phyloP scores from a whole-genome alignment of 805 yeast genomes.

The Starmerella stigmatis region DNA sequence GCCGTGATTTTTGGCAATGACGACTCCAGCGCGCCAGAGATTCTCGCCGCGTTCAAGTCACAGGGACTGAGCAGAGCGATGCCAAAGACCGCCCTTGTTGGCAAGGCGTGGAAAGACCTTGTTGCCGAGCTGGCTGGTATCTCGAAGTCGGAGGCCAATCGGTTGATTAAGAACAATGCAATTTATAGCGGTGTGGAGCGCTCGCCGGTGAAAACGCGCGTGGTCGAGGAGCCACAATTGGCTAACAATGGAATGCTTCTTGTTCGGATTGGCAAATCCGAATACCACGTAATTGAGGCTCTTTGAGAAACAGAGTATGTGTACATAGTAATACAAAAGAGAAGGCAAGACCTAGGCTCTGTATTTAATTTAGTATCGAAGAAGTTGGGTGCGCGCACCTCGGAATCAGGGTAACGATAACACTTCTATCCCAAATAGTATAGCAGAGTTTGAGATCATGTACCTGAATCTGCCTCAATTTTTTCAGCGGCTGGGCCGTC shows the following conservation, averaged over 20 bases:
- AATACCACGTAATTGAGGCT: conserved; percentile 28
- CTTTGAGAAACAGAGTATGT: background rate
- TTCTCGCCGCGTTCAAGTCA: conserved; percentile 45
- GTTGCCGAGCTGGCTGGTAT: conserved; percentile 38
- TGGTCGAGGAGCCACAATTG: conserved; percentile 39
- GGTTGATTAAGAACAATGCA: conserved; percentile 59
- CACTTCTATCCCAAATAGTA: no score
- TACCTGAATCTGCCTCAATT: no score
- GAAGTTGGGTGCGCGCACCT: no score
- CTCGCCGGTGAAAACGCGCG: conserved; percentile 40
- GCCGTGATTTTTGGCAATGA: conserved; percentile 53
- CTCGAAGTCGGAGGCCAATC: conserved; percentile 43
- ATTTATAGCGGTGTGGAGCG: conserved; percentile 60
- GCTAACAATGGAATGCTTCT: conserved; percentile 48
- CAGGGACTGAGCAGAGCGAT: conserved; percentile 45
- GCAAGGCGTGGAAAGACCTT: conserved; percentile 41
- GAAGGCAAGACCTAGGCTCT: no score
- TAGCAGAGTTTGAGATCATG: no score
- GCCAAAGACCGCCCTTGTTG: conserved; percentile 31
- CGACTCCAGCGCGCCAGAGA: conserved; percentile 33
- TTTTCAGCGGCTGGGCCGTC: no score
- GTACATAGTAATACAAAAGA: background rate
- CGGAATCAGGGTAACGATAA: no score
- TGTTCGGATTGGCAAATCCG: conserved; percentile 62
- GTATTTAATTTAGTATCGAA: no score